Evolutionary conservation across 768 basidiomycete genomes (phyloP), one percentile per base, ranked within the genome.

Genomic region (Pholiota microspora): DNA sequence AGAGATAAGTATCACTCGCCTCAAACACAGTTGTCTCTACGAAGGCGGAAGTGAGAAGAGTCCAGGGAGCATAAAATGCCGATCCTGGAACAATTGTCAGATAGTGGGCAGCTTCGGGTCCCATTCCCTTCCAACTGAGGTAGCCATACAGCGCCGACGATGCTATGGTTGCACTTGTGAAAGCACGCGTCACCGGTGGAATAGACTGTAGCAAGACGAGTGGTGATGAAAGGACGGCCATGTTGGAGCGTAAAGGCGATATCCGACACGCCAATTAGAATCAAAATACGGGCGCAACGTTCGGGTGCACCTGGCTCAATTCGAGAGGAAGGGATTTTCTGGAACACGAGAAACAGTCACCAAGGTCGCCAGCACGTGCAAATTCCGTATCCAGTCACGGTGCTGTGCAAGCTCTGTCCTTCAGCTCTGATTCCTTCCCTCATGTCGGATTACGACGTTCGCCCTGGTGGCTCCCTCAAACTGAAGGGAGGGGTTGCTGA

Each of bases 51-150:
- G 89, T 94, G n/a, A 94, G 72, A 60, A 98, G 80, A 2, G 93
- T 93, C 97, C 97, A 99, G 44, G 96, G 96, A 58, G 86, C 85
- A 69, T 87, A 92, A 27, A 93, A 62, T 62, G 86, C 87, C 36
- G 81, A 79, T 12, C 93, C 94, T 4, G 94, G 94, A 9, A 91
- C 77, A 55, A 95, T 74, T 5, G 87, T 84, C 63, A 96, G 76
- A 71, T 89, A 95, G 27, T 88, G 84, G 25, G 64, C 76, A 51
- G 64, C 73, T 57, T 68, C 70, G 55, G 63, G 64, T 62, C 49
- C 67, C 50, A 67, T 49, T 29, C 68, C 77, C 69, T 64, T 78
- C 82, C 83, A 92, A 62, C 71, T 74, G 45, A 88, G 71, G 79
- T 84, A 89, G 59, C 78, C 76, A 72, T 87, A 88, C 53, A 85